Evolutionary conservation across 2,329 filamentous ascomycete species (phyloP).

Genomic region (Sclerotinia sclerotiorum): DNA sequence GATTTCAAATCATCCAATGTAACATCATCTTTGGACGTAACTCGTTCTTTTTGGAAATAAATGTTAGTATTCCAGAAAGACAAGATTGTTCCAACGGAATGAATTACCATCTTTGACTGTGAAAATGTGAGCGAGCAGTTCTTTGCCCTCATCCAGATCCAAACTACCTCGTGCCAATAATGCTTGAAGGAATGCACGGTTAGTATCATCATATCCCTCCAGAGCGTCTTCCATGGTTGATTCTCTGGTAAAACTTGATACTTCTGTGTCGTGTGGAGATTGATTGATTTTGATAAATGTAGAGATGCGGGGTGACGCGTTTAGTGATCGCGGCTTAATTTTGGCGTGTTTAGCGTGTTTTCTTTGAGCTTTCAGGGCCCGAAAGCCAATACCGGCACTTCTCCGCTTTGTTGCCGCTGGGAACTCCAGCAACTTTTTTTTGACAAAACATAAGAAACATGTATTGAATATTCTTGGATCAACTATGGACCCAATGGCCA

Average conservation of each 20-base stretch:
- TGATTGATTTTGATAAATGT: not conserved
- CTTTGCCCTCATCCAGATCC: slow-evolving; percentile 70
- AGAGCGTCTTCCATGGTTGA: not conserved
- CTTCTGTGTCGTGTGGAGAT: not conserved
- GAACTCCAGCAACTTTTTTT: no score
- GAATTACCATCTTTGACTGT: slow-evolving; percentile 46
- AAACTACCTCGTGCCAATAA: slow-evolving; percentile 77
- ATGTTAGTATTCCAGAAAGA: not conserved
- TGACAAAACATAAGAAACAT: not conserved
- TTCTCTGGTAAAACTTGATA: not conserved
- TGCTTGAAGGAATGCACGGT: slow-evolving; percentile 88
- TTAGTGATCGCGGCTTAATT: slow-evolving; percentile 5
- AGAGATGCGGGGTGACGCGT: slow-evolving; percentile 15
- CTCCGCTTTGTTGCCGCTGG: no score
- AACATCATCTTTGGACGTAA: slow-evolving; percentile 60
- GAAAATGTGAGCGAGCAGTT: slow-evolving; percentile 74
- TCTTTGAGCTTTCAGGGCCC: slow-evolving; percentile 1
- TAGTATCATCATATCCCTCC: slow-evolving; percentile 52
- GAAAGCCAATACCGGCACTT: not conserved
- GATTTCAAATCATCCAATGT: slow-evolving; percentile 65
- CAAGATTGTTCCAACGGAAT: not conserved
- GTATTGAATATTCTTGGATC: not conserved
- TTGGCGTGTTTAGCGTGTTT: slow-evolving; percentile 12
- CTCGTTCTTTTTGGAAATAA: slow-evolving; percentile 43
- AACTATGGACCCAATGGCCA: not conserved